Evolutionary conservation across 371 early-diverging fungal species (phyloP).

Genomic region (Antonospora locustae): DNA sequence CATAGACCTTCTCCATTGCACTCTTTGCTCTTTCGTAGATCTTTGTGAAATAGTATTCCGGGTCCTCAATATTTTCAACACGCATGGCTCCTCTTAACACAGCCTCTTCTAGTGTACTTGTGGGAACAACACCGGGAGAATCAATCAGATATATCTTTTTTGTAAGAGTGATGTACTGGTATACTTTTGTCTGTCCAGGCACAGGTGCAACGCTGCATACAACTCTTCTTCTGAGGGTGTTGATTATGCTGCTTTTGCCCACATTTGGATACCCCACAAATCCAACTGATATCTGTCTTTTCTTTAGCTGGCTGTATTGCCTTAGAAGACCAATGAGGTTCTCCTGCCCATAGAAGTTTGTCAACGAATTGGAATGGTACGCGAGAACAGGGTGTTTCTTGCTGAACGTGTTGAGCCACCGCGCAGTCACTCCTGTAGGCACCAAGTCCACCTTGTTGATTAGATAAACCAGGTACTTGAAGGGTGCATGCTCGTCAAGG

Average conservation of each 20-base stretch:
- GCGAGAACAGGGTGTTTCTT: constrained; percentile 83
- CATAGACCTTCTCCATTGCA: constrained; percentile 74
- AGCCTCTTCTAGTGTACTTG: constrained; percentile 69
- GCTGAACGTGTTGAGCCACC: constrained; percentile 78
- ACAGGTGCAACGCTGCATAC: constrained; percentile 95
- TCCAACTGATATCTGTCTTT: constrained; percentile 68
- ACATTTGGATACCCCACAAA: constrained; percentile 56
- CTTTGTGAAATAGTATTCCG: constrained; percentile 77
- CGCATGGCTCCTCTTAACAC: constrained; percentile 92
- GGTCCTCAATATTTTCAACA: constrained; percentile 74
- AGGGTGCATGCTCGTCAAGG: constrained; percentile 74
- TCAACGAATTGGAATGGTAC: constrained; percentile 79
- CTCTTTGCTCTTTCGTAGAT: constrained; percentile 72
- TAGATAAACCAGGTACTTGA: constrained; percentile 91
- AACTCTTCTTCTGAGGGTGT: constrained; percentile 79
- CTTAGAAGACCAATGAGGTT: constrained; percentile 84
- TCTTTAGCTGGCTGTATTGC: constrained; percentile 79
- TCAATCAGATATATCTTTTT: constrained; percentile 93
- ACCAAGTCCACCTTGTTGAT: constrained; percentile 98
- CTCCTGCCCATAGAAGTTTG: constrained; percentile 90
- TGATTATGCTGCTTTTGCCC: constrained; percentile 77
- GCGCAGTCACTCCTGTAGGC: constrained; percentile 89
- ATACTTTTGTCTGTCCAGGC: constrained; percentile 97
- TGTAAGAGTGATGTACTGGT: constrained; percentile 97
- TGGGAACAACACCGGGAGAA: constrained; percentile 93